Base-by-base conservation (phyloP, 2,329 filamentous ascomycete species). In the Pseudohalonectria lignicola region DNA sequence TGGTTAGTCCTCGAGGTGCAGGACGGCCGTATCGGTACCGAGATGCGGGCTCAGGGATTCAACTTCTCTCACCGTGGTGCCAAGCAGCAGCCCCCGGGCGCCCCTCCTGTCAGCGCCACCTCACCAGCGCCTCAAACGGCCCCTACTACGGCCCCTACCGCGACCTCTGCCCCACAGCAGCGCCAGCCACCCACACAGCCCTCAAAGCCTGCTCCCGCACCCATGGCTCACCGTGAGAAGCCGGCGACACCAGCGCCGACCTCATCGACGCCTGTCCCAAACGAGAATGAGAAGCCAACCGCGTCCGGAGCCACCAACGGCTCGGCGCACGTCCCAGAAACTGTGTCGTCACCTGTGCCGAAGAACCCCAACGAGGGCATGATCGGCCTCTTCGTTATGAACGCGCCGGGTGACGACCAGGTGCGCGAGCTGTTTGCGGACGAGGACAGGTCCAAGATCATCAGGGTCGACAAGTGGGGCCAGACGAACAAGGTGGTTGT, bases 11-110 rank as follows among this genome's bases (percentile, higher is more conserved):
- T 98, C 41, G 92, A 98, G 58, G 82, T 98, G 43, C 92, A 98
- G 55, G 85, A 87, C 53, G 92, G 92, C 37, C 80, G 92, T 31
- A 96, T 98, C 49, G 92, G 88, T 34, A 98, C 92, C 0, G 92
- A 98, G 64, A 98, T 98, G 92, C 80, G 87, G 45, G 92, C 92
- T 17, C 92, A 98, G 55, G 92, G 92, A 31, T 98, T 98, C 74
- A 98, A 98, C 71, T 98, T 98, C 60, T 87, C 92, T 18, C 92
- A 98, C 60, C 82, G 92, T 50, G 86, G 84, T 46, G 80, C 84
- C 41, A 96, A 96, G 68, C 79, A 83, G 55, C 69, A 69, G 45
- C 56, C 62, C 20, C 47, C 55, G 47, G 35, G 40, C 34, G 20
- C 48, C 44, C 38, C 49, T 49, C 20, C 48, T 21, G 50, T 53